Evolutionary conservation across 371 early-diverging fungal genomes (phyloP), one percentile per base, ranked within the genome.

Genomic region (Blastocladiella emersonii): DNA sequence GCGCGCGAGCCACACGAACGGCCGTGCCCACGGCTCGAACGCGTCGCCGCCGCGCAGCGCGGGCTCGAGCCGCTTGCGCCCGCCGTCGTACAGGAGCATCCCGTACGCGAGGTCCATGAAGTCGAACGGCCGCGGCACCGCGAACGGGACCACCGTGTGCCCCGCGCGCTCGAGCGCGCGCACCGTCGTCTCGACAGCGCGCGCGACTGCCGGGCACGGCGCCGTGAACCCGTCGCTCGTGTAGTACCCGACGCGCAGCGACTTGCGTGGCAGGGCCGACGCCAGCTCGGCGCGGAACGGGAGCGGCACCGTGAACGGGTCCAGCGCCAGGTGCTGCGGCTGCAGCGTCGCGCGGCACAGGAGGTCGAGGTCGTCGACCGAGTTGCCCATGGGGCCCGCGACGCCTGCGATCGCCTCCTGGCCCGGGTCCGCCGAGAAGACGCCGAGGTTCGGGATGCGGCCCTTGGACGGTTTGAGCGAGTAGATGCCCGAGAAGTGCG

Each of bases 401-500:
- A 57, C 57, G 23, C n/a, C 8, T 8, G 25, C 7, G 37, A 57
- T 17, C 4, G 17, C 10, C 37, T 57, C n/a, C 23, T 8, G 8
- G 7, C 36, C 35, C 23, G 35, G 27, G 27, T 23, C 25, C 10
- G n/a, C 35, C 21, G 39, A 30, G n/a, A 57, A 19, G 37, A 21
- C 8, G 39, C 35, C 36, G 10, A 8, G 19, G 10, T n/a, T 30
- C 5, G 57, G 39, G 1, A 57, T 8, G 37, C 57, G 57, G 23
- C 57, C 57, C 4, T 10, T 23, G 4, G 57, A 30, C 25, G 30
- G 37, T 57, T 32, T 57, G n/a, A 57, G 39, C 57, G 57, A 30
- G 39, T 57, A 57, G 10, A 57, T n/a, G 39, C 57, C 57, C 10
- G 25, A 57, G 23, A 57, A 57, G 39, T 57, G 57, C n/a, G 57